These are phyloP conservation scores for Umbilicus rupestris DNA, from an alignment of 164 flowering plant species.

Conservation along the genomic window DNA sequence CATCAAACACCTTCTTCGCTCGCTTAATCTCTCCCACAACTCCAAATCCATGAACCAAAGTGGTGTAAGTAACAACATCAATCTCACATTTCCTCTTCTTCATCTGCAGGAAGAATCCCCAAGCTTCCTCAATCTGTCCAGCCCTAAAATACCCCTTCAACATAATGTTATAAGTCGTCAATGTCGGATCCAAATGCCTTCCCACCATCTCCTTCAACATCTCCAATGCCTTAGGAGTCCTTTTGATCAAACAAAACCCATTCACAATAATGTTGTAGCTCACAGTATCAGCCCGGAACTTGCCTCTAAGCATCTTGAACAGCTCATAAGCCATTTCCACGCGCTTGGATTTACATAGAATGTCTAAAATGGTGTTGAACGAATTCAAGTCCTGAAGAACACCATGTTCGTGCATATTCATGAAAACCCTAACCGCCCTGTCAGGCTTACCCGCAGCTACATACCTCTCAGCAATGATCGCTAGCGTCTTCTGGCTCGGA, in stretches of 20 bases:
- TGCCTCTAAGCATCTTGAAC: constrained; percentile 40
- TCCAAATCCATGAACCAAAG: constrained; percentile 84
- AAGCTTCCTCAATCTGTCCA: constrained; percentile 61
- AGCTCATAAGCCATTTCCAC: constrained; percentile 65
- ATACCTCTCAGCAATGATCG: constrained; percentile 64
- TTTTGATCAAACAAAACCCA: constrained; percentile 79
- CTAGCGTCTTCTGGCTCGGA: constrained; percentile 58
- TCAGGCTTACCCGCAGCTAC: constrained; percentile 64
- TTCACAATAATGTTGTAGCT: constrained; percentile 71
- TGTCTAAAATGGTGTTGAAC: constrained; percentile 66
- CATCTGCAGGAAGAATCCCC: constrained; percentile 80
- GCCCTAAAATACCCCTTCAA: constrained; percentile 76
- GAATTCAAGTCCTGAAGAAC: constrained; percentile 58
- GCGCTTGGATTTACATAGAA: constrained; percentile 54
- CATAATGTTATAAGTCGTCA: constrained; percentile 58
- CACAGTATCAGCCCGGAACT: constrained; percentile 55
- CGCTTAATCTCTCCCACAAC: constrained; percentile 54
- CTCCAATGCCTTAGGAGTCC: constrained; percentile 56
- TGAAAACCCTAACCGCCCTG: constrained; percentile 58
- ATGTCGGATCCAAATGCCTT: constrained; percentile 49
- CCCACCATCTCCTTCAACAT: constrained; percentile 80
- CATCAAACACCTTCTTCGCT: constrained; percentile 54
- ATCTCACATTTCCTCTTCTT: constrained; percentile 59
- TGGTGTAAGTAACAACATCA: constrained; percentile 83
- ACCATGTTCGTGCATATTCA: constrained; percentile 72